A percentile compares a stretch with the other conserved stretches of the same genome.
Conservation (phyloP, 139 green algal genomes). For the Chlorella sp. region DNA sequence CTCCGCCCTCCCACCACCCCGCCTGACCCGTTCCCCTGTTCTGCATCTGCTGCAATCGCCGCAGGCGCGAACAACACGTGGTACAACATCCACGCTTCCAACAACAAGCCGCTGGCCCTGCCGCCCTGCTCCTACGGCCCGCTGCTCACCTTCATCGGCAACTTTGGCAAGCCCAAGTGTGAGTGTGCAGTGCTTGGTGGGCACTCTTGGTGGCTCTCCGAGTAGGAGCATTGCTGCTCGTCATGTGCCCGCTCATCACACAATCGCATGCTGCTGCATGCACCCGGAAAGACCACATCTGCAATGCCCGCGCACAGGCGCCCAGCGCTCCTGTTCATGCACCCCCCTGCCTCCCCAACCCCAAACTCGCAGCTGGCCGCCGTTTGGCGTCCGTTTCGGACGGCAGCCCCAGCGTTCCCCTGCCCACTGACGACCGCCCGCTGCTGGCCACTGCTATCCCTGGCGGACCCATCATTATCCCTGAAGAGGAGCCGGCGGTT, state of each 20-base stretch:
- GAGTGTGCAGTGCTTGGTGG: too few species aligned
- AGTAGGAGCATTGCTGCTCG: too few species aligned
- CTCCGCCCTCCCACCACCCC: background rate
- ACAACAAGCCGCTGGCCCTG: background rate
- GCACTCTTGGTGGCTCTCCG: too few species aligned
- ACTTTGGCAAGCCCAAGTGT: constrained; percentile 3
- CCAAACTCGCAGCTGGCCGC: constrained; percentile 9
- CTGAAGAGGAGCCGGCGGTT: background rate
- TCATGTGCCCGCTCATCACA: too few species aligned
- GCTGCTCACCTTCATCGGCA: constrained; percentile 24
- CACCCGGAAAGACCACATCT: too few species aligned
- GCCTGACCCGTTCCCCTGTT: background rate
- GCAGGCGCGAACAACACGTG: constrained; percentile 30
- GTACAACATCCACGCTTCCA: background rate
- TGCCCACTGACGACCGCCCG: background rate
- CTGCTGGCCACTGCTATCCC: background rate
- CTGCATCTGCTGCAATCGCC: background rate
- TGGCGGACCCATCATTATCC: background rate
- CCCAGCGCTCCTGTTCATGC: too few species aligned
- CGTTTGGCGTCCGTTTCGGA: background rate
- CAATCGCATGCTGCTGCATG: too few species aligned
- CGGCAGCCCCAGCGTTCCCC: background rate
- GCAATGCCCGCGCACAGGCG: too few species aligned
- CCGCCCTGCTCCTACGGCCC: constrained; percentile 12
- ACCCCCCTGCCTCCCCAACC: too few species aligned